Base-by-base conservation (phyloP, 495 filamentous ascomycete genomes). In the Zalerion maritima region DNA sequence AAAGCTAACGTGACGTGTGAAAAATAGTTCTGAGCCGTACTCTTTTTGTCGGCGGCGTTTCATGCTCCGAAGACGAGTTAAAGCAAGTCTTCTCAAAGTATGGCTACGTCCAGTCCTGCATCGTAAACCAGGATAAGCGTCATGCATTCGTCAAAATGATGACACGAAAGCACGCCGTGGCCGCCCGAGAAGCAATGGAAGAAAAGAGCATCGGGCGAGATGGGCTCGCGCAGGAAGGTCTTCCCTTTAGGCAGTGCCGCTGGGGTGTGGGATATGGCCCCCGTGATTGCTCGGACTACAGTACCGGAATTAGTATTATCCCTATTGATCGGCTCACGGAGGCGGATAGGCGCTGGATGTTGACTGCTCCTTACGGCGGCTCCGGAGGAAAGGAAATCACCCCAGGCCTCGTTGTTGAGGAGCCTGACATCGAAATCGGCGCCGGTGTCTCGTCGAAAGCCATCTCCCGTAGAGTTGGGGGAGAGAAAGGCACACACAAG, bases 101-200 rank as follows among this genome's bases (percentile, higher is more conserved):
- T 45, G 89, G 89, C 26, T 52, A 73, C 25, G 91, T 99, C 1
- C 89, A 99, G 45, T 92, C 85, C 7, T 94, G 85, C 52, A 99
- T 99, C 36, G 87, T 94, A 44, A 93, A 96, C 55, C 75, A 78
- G 35, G 91, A 96, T 41, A 96, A 94, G 55, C 79, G 89, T 14
- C 91, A 96, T 55, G 89, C 89, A 8, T 99, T 99, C 45, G 86
- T 99, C 38, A 99, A 99, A 54, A 96, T 99, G 89, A 67, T 85
- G 34, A 81, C 67, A 31, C 84, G 91, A 14, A 60, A 67, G 17
- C 85, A 94, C 47, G 86, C 89, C 7, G 66, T 93, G 16, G 53
- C 48, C 28, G 89, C 89, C 28, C 82, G 89, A 37, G 71, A 78
- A n/a, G 82, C 75, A 23, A 94, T 96, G 85, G 85, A 94, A 41